A percentile compares a stretch with the other conserved stretches of the same genome.
phyloP scores from a whole-genome alignment of 495 filamentous ascomycete species.

The Niebla homalea region DNA sequence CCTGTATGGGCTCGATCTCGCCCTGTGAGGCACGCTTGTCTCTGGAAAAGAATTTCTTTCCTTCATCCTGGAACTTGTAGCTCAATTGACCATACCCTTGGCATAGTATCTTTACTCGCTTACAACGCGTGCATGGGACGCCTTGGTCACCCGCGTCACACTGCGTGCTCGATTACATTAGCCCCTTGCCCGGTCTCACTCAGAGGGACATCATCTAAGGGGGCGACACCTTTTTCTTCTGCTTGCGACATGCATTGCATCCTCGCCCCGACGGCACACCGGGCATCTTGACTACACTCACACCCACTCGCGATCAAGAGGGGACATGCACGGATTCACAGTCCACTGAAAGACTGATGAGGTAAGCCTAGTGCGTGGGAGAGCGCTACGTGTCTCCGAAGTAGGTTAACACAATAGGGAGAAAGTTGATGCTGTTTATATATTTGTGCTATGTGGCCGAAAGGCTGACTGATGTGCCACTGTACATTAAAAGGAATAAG shows the following conservation, averaged over 20 bases:
- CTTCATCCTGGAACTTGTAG: constrained; percentile 34
- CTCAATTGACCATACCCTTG: constrained; percentile 33
- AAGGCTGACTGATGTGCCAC: no score
- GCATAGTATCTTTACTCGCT: constrained; percentile 31
- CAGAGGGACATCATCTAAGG: background rate
- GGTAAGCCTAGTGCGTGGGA: no score
- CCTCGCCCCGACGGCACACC: constrained; percentile 36
- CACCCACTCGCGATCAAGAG: no score
- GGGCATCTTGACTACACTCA: constrained; percentile 24
- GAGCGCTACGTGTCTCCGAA: no score
- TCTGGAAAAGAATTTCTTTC: background rate
- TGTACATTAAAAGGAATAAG: no score
- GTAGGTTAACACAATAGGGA: no score
- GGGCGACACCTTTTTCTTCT: constrained; percentile 38
- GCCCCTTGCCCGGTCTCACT: background rate
- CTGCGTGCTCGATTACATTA: constrained; percentile 11
- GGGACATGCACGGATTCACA: no score
- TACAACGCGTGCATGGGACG: constrained; percentile 33
- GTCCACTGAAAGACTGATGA: no score
- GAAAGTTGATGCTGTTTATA: no score
- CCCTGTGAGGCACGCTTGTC: background rate
- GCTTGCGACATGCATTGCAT: constrained; percentile 37
- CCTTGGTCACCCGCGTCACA: constrained; percentile 26
- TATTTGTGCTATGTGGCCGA: no score
- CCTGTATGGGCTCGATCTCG: background rate